Conservation (phyloP, 2,329 filamentous ascomycete genomes). For the Nemania serpens region DNA sequence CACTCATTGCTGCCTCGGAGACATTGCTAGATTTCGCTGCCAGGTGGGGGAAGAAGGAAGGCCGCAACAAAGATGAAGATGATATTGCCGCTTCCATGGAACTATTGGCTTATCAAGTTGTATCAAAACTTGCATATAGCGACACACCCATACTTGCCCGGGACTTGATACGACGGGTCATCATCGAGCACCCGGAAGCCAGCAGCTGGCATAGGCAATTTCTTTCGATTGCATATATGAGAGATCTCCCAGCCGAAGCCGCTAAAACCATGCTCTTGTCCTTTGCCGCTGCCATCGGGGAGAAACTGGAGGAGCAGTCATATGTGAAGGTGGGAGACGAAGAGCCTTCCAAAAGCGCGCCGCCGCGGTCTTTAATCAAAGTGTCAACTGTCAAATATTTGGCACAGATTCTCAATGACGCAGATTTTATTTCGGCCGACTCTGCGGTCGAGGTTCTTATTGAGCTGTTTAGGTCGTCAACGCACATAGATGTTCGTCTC, state of each 20-base stretch:
- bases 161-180: conserved; percentile 15
- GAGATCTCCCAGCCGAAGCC: conserved; percentile 17
- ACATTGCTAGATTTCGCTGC: conserved; percentile 14
- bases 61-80: conserved; percentile 13
- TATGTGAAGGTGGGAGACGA: conserved; percentile 23
- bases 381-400: conserved; percentile 26
- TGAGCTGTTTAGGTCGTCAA: conserved; percentile 21
- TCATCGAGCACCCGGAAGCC: conserved; percentile 23
- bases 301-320: conserved; percentile 26
- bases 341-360: conserved; percentile 11
- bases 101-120: background rate
- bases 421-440: conserved; percentile 20
- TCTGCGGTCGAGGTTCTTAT: conserved; percentile 20
- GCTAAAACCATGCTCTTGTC: conserved; percentile 24
- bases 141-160: conserved; percentile 14
- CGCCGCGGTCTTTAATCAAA: conserved; percentile 22
- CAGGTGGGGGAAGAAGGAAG: conserved; percentile 5
- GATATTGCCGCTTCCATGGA: conserved; percentile 5
- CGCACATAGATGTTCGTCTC: conserved; percentile 23
- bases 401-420: conserved; percentile 24
- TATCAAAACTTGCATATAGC: conserved; percentile 11
- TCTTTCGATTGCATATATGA: conserved; percentile 20
- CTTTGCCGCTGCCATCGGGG: conserved; percentile 21
- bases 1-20: conserved; percentile 15
- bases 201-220: conserved; percentile 27